Base-by-base conservation (phyloP, 768 basidiomycete genomes). In the Russula sp. region DNA sequence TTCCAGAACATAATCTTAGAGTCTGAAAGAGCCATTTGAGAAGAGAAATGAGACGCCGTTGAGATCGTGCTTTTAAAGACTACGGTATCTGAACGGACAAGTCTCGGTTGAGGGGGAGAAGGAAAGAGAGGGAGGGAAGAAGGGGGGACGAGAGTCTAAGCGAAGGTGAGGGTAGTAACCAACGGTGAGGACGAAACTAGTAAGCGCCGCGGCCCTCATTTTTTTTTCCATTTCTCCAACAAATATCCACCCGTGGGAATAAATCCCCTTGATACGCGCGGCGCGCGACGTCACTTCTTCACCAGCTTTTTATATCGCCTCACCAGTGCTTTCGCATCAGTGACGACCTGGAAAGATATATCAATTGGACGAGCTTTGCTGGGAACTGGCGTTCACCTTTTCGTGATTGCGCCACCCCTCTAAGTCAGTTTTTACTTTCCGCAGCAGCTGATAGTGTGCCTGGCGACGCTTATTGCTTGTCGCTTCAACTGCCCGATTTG, bases 1-100 rank as follows among this genome's bases (percentile, higher is more conserved):
- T 51, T 65, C 64, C 64, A 65, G 64, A 67, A 61, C 22, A 57
- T 48, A 58, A 55, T 11, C 16, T 61, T 67, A 8, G 59, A 10
- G 40, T 66, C 64, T 48, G 66, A 40, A 40, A 26, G 64, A 38
- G 64, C 9, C 64, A 65, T 65, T 36, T 40, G 30, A 49, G 52
- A 20, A 40, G n/a, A 34, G 26, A 34, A 42, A 22, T 20, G 53
- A 30, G 36, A 24, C 20, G 49, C 57, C 20, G 57, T 64, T 38
- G 51, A 58, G 44, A 48, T 44, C 44, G 36, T 56, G 63, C 36
- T 50, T 57, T 32, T 36, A n/a, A 32, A 16, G 11, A 34, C 38
- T 38, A 38, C 38, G 8, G 9, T 18, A 34, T 34, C 52, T 53
- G 52, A 53, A 32, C 32, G 52, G 32, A 13, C 9, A 32, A 22